phyloP scores from a whole-genome alignment of 176 grass and related monocot species.

The Cenchrus fungigraminus region DNA sequence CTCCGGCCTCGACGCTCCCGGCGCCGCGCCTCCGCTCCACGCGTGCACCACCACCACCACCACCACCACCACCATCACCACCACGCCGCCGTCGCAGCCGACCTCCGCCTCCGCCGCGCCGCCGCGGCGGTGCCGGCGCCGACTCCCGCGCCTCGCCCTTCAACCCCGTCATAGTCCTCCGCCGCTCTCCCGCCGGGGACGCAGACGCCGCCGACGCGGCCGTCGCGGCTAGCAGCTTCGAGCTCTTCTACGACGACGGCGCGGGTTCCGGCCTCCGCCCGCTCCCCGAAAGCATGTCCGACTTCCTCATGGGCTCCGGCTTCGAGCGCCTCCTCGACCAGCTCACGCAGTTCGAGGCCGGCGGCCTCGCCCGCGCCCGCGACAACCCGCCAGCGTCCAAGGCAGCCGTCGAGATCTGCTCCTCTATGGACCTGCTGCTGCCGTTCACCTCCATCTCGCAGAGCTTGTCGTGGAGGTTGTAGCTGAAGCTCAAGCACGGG shows the following conservation, averaged over 20 bases:
- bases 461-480: slow-evolving; percentile 27
- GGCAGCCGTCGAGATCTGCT: slow-evolving; percentile 40
- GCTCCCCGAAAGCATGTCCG: slow-evolving; percentile 86
- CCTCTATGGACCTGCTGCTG: slow-evolving; percentile 32
- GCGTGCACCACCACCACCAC: too few species aligned
- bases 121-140: too few species aligned
- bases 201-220: neutral
- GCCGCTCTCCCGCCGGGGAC: slow-evolving; percentile 49
- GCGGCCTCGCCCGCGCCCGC: slow-evolving; percentile 49
- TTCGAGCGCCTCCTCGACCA: slow-evolving; percentile 90
- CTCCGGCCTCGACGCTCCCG: too few species aligned
- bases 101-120: too few species aligned
- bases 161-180: slow-evolving; percentile 94
- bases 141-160: slow-evolving; percentile 67
- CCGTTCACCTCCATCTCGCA: slow-evolving; percentile 36
- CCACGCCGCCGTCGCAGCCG: too few species aligned
- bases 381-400: neutral
- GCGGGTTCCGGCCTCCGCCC: slow-evolving; percentile 85
- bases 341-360: slow-evolving; percentile 34
- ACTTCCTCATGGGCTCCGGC: slow-evolving; percentile 96
- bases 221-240: slow-evolving; percentile 58
- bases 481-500: slow-evolving; percentile 51
- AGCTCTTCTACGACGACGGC: slow-evolving; percentile 98
- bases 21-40: too few species aligned
- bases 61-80: too few species aligned